Evolutionary conservation across 148 eudicot genomes (phyloP).

Genomic region (Rhododendron mucronatum): DNA sequence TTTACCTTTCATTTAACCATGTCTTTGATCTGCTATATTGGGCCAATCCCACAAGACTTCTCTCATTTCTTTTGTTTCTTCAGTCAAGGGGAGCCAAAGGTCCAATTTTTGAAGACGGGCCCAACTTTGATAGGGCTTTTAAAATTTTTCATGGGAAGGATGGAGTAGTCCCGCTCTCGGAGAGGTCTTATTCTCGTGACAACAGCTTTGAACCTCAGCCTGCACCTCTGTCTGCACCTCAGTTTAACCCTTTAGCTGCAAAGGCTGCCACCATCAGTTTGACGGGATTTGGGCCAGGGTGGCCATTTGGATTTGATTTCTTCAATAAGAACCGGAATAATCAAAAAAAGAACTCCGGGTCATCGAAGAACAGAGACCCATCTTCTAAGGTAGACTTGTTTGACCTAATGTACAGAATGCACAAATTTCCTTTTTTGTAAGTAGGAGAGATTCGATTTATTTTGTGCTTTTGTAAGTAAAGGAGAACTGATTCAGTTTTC

Average conservation of each 20-base stretch:
- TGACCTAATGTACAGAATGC: neutral
- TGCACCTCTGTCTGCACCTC: slow-evolving; percentile 38
- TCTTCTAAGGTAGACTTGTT: slow-evolving; percentile 34
- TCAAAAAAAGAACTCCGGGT: slow-evolving; percentile 42
- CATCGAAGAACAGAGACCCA: slow-evolving; percentile 31
- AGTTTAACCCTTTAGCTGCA: slow-evolving; percentile 63
- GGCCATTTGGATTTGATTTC: slow-evolving; percentile 59
- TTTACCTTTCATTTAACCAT: neutral
- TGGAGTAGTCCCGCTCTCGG: slow-evolving; percentile 69
- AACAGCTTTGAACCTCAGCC: slow-evolving; percentile 21
- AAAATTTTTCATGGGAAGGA: slow-evolving; percentile 73
- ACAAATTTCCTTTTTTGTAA: neutral
- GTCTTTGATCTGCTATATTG: neutral
- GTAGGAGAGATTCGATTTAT: neutral
- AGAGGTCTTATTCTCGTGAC: slow-evolving; percentile 25
- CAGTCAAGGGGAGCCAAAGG: slow-evolving; percentile 60
- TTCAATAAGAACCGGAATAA: slow-evolving; percentile 44
- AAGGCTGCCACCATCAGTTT: slow-evolving; percentile 75
- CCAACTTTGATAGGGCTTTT: slow-evolving; percentile 72
- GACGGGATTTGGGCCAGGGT: slow-evolving; percentile 74
- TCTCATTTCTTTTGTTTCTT: neutral
- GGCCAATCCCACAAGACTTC: neutral
- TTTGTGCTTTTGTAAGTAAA: neutral
- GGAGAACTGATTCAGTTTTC: neutral
- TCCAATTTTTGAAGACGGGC: slow-evolving; percentile 86